Evolutionary conservation across 2,329 filamentous ascomycete species (phyloP), one percentile per base, ranked within the genome.

Genomic region (Pseudogymnoascus sp.): DNA sequence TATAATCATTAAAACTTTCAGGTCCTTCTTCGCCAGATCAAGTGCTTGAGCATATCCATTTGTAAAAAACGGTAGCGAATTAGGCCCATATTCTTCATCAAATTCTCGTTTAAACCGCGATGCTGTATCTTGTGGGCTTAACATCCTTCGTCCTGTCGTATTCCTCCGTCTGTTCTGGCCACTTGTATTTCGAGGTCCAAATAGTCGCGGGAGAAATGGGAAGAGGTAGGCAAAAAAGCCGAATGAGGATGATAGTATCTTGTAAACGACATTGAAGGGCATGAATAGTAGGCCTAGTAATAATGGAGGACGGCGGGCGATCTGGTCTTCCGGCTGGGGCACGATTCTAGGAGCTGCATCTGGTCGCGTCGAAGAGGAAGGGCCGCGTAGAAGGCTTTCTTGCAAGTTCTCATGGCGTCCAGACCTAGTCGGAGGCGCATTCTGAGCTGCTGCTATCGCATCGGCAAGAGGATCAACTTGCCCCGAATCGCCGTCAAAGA

Each of bases 11-110:
- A 99, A 79, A 72, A 95, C 96, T 72, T 95, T 95, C 62, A 97
- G 81, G 37, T 97, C 91, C 68, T 86, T 87, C 78, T 97, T 97
- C 5, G 93, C 92, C 38, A 88, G 77, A 71, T 99, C 94, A 65
- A 96, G 85, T 0, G 92, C 92, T 75, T 96, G 90, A 4, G 95
- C 92, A 72, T 97, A 94, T 4, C 93, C 92, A 60, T 89, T 89
- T 71, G 97, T 92, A 68, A 88, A 86, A 74, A 95, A 96, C 0
- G 89, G 87, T 4, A 97, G 76, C 4, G 79, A 80, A 59, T 86
- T 83, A 16, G 80, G 76, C 0, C 91, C 92, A 71, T 97, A 94
- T 69, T 96, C 91, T 75, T 99, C 94, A 70, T 96, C 92, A 68
- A 99, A 96, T 69, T 97, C 92, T 7, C 93, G 85, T 70, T 91